Conservation (phyloP, 805 yeast genomes). For the Ascoidea rubescens region DNA sequence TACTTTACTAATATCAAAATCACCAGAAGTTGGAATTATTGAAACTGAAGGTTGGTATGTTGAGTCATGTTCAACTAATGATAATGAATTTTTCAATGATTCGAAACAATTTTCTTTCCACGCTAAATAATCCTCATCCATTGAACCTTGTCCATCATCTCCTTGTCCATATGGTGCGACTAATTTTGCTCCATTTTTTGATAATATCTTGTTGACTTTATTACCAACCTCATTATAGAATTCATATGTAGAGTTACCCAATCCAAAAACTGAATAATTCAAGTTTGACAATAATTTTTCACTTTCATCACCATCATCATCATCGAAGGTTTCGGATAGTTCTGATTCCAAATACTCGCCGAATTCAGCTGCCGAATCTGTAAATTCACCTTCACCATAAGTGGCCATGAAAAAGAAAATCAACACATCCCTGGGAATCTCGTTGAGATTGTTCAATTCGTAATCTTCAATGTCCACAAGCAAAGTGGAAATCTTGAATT, state of each 20-base stretch:
- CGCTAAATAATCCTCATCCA: slow-evolving; percentile 87
- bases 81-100: slow-evolving; percentile 44
- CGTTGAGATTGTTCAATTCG: slow-evolving; percentile 66
- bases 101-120: slow-evolving; percentile 82
- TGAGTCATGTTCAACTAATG: slow-evolving; percentile 69
- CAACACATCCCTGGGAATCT: slow-evolving; percentile 41
- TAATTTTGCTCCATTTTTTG: slow-evolving; percentile 54
- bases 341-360: slow-evolving; percentile 57
- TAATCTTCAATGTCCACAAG: slow-evolving; percentile 81
- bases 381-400: slow-evolving; percentile 97
- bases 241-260: slow-evolving; percentile 92
- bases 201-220: slow-evolving; percentile 32
- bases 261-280: slow-evolving; percentile 69
- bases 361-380: slow-evolving; percentile 83
- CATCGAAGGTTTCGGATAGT: slow-evolving; percentile 88
- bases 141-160: slow-evolving; percentile 88
- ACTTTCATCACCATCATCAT: slow-evolving; percentile 53
- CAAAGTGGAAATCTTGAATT: slow-evolving; percentile 72
- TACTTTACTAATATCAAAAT: slow-evolving; percentile 25
- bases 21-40: slow-evolving; percentile 19
- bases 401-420: slow-evolving; percentile 78
- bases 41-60: slow-evolving; percentile 56
- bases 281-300: slow-evolving; percentile 31
- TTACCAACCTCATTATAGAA: slow-evolving; percentile 76
- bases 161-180: slow-evolving; percentile 80